Evolutionary conservation across 805 yeast species (phyloP).

Genomic region (Peterozyma xylosa): DNA sequence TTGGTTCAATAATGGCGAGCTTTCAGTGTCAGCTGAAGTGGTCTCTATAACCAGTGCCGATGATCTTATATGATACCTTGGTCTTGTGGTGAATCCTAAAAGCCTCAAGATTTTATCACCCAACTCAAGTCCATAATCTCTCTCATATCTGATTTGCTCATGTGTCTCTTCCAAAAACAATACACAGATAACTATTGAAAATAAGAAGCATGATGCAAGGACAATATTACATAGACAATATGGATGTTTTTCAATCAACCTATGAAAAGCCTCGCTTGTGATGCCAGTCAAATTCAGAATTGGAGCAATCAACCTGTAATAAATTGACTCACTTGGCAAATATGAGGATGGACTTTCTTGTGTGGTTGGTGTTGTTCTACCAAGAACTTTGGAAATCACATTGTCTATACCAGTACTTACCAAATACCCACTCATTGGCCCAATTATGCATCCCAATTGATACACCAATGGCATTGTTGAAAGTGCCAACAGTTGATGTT

Average conservation of each 20-base stretch:
- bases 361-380: not conserved
- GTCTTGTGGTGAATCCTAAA: slow-evolving; percentile 12
- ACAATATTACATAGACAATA: slow-evolving; percentile 44
- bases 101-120: slow-evolving; percentile 29
- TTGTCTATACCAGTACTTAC: slow-evolving; percentile 4
- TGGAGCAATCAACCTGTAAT: not conserved
- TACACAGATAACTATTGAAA: slow-evolving; percentile 29
- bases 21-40: not conserved
- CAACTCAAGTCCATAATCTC: slow-evolving; percentile 36
- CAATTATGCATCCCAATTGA: slow-evolving; percentile 51
- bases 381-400: not conserved
- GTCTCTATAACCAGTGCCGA: too few relatives aligned
- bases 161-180: slow-evolving; percentile 51
- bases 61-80: slow-evolving; percentile 11
- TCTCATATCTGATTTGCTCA: slow-evolving; percentile 18
- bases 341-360: not conserved
- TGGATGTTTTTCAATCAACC: slow-evolving; percentile 30
- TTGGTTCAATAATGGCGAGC: not conserved
- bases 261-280: slow-evolving; percentile 10
- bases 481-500: slow-evolving; percentile 56
- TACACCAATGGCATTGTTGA: slow-evolving; percentile 54
- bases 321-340: not conserved
- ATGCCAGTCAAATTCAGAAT: not conserved
- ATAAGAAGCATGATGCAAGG: slow-evolving; percentile 27
- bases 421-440: slow-evolving; percentile 42